Evolutionary conservation across 2,329 filamentous ascomycete species (phyloP), one percentile per base, ranked within the genome.

Genomic region (Penicillium digitatum): DNA sequence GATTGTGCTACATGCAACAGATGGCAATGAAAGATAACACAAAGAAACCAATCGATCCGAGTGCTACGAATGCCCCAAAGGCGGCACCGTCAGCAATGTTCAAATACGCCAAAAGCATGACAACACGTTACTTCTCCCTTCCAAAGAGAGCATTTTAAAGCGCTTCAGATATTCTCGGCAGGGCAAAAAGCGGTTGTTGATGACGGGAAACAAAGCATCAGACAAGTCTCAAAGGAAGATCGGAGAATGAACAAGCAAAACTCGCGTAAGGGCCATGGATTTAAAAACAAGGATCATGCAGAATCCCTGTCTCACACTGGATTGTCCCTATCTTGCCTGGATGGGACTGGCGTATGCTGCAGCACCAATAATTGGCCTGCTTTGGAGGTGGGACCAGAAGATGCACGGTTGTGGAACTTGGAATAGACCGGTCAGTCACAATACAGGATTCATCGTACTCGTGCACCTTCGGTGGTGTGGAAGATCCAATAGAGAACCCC

Each of bases 21-120:
- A 76, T 72, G 8, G 73, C 71, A 31, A 76, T 72, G 20, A 74
- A 64, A 58, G 76, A 76, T 12, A 72, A 76, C 5, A 70, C 60
- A 72, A n/a, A 76, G 62, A 6, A 69, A 66, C 34, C 73, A 34
- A 54, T 54, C 2, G 52, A 54, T 1, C 52, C 52, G 64, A 27
- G 70, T 72, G 18, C 70, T 71, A 22, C 78, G 65, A 2, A 74
- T 68, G 11, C 75, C 18, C 66, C 67, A 18, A 77, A 71, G 1
- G 74, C 75, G 2, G 71, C 68, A 10, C 66, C 68, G 18, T 68
- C 71, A 12, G 71, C 74, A 48, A 78, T 67, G 45, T 76, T 76
- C 45, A 77, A 67, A 5, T 73, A 60, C 20, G 72, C 66, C 11
- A 77, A 63, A 12, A 71, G 26, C 43, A 70, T 58, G 20, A 71